Percentiles rank a stretch among this genome's conserved stretches.
Conservation (phyloP, 306 rosid species). For the Alnus glutinosa region DNA sequence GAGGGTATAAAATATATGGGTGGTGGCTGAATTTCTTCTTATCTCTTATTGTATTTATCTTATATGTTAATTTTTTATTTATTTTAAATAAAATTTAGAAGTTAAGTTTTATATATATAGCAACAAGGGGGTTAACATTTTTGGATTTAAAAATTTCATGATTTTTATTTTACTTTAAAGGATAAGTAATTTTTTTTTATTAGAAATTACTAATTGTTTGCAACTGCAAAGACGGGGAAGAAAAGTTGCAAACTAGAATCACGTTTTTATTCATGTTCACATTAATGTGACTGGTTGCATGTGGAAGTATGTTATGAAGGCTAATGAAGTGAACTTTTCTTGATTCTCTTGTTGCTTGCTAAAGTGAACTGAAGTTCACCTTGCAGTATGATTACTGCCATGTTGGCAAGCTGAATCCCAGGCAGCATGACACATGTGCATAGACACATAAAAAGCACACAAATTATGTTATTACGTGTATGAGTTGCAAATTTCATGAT, state of each 20-base stretch:
- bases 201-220: not conserved
- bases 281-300: not conserved
- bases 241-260: not conserved
- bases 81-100: too few species aligned
- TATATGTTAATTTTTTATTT: too few species aligned
- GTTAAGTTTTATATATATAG: too few species aligned
- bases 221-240: not conserved
- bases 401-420: not conserved
- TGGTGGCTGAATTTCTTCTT: too few species aligned
- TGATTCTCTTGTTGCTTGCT: not conserved
- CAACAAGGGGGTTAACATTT: not conserved
- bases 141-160: not conserved
- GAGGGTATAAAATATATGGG: too few species aligned
- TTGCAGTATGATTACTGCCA: not conserved
- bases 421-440: not conserved
- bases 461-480: not conserved
- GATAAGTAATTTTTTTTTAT: not conserved
- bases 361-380: not conserved
- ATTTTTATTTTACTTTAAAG: not conserved
- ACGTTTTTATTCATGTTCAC: not conserved
- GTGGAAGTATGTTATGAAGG: not conserved
- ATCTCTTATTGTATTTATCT: too few species aligned
- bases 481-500: not conserved
- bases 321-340: not conserved
- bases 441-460: not conserved